Conservation (phyloP, 306 rosid species). For the Morella rubra region DNA sequence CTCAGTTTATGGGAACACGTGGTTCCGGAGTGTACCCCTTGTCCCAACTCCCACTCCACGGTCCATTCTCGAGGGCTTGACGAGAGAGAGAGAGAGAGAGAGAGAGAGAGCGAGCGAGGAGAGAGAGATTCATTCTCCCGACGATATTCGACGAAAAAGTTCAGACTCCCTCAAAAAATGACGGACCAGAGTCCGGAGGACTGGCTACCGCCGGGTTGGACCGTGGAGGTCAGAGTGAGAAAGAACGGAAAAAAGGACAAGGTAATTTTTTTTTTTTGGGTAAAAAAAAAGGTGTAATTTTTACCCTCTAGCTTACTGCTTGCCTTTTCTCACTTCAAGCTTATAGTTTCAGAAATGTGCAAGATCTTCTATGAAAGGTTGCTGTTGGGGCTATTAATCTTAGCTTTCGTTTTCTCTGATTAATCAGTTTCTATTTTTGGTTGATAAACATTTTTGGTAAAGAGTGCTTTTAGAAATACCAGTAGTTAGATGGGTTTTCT, state of each 20-base stretch:
- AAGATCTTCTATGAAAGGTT: slow-evolving; percentile 32
- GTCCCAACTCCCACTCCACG: slow-evolving; percentile 1
- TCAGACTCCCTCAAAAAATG: slow-evolving; percentile 43
- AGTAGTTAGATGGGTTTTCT: not conserved
- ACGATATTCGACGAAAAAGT: slow-evolving; percentile 4
- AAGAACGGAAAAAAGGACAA: slow-evolving; percentile 65
- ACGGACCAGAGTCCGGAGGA: slow-evolving; percentile 39
- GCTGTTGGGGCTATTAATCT: slow-evolving; percentile 4
- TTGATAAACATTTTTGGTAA: not conserved
- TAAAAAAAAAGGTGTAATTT: not conserved
- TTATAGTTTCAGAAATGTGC: slow-evolving; percentile 15
- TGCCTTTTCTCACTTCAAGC: not conserved
- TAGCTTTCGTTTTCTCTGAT: slow-evolving; percentile 16
- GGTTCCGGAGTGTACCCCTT: slow-evolving; percentile 5
- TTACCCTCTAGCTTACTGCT: not conserved
- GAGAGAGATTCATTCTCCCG: not conserved
- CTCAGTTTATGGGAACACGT: slow-evolving; percentile 25
- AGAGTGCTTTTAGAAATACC: not conserved
- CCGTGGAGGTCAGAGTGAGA: slow-evolving; percentile 51
- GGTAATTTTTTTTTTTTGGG: slow-evolving; percentile 32
- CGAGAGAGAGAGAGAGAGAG: not conserved
- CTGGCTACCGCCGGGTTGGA: slow-evolving; percentile 73
- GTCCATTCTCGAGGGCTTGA: slow-evolving; percentile 6
- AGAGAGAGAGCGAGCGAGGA: slow-evolving; percentile 7
- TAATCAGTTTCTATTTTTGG: not conserved